Percentiles rank a stretch among this genome's conserved stretches.
Evolutionary conservation across 768 basidiomycete genomes (phyloP).

Genomic region (Mycena belliarum): DNA sequence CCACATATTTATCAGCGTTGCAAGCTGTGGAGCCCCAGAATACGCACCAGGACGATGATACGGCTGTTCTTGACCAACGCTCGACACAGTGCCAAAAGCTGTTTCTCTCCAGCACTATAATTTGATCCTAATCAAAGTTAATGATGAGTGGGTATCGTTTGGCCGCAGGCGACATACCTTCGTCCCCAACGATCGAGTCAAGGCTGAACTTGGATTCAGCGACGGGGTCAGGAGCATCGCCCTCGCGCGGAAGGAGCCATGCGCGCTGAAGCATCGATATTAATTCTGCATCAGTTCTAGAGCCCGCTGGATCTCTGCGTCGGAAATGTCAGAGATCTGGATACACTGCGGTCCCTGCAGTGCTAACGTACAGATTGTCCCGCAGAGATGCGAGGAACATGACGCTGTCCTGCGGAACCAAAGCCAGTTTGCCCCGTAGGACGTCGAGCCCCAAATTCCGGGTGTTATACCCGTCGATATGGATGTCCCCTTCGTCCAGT

Average conservation of each 20-base stretch:
- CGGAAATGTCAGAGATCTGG: neutral
- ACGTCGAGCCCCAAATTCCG: slow-evolving; percentile 53
- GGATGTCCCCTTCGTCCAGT: slow-evolving; percentile 54
- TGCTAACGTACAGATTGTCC: slow-evolving; percentile 41
- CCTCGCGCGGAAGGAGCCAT: slow-evolving; percentile 57
- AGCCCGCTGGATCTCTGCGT: slow-evolving; percentile 53
- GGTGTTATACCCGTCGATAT: slow-evolving; percentile 59
- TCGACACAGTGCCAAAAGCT: slow-evolving; percentile 61
- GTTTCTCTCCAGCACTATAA: slow-evolving; percentile 69
- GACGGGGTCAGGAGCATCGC: slow-evolving; percentile 38
- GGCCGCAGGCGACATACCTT: slow-evolving; percentile 47
- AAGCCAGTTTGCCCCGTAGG: slow-evolving; percentile 54
- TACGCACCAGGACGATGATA: slow-evolving; percentile 55
- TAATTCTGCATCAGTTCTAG: slow-evolving; percentile 59
- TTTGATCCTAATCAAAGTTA: slow-evolving; percentile 45
- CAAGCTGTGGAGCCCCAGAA: neutral
- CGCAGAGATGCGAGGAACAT: slow-evolving; percentile 52
- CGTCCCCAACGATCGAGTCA: slow-evolving; percentile 60
- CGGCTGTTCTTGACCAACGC: slow-evolving; percentile 62
- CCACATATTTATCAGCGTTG: neutral
- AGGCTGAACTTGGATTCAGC: slow-evolving; percentile 71
- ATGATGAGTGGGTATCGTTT: neutral
- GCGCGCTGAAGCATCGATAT: slow-evolving; percentile 62
- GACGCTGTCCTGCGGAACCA: slow-evolving; percentile 73
- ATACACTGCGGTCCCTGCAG: neutral